A percentile compares a stretch with the other conserved stretches of the same genome.
Conservation (phyloP, 495 filamentous ascomycete genomes). For the Lepidopterella palustris region DNA sequence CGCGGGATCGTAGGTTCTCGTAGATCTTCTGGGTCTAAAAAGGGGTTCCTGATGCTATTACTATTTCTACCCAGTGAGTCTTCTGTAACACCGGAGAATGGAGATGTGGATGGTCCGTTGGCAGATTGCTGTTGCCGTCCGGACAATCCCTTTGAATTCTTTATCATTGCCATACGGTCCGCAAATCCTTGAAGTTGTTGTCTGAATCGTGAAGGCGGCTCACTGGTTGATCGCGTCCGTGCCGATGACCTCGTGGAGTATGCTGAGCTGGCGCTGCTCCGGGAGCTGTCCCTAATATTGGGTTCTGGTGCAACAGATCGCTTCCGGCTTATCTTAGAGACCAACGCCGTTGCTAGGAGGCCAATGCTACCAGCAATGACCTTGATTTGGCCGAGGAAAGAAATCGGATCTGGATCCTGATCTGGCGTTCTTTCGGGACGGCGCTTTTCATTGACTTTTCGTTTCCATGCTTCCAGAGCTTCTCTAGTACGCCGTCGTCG, state of each 20-base stretch:
- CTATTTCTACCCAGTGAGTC: slow-evolving; percentile 15
- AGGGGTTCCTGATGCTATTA: slow-evolving; percentile 18
- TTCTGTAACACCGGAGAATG: slow-evolving; percentile 18
- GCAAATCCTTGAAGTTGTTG: slow-evolving; percentile 21
- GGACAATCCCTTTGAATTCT: slow-evolving; percentile 15
- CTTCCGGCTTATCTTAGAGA: slow-evolving; percentile 10
- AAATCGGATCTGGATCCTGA: background rate
- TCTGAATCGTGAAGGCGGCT: slow-evolving; percentile 17
- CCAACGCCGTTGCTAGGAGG: background rate
- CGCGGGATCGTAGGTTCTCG: slow-evolving; percentile 8
- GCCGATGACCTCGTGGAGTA: slow-evolving; percentile 18
- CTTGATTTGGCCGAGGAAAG: background rate
- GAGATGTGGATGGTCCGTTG: slow-evolving; percentile 8
- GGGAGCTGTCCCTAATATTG: slow-evolving; percentile 10
- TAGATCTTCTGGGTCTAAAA: slow-evolving; percentile 16
- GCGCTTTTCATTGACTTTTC: slow-evolving; percentile 19
- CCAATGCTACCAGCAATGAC: slow-evolving; percentile 11
- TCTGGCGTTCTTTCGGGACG: background rate
- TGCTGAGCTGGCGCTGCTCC: slow-evolving; percentile 25
- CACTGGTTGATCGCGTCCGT: slow-evolving; percentile 23
- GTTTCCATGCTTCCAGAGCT: slow-evolving; percentile 12
- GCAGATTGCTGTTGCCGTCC: slow-evolving; percentile 13
- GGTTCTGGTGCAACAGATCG: slow-evolving; percentile 11
- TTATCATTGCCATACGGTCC: slow-evolving; percentile 24
- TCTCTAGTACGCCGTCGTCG: slow-evolving; percentile 16